phyloP scores from a whole-genome alignment of 1,284 basidiomycete genomes.

The Xerocomus minutiporus region DNA sequence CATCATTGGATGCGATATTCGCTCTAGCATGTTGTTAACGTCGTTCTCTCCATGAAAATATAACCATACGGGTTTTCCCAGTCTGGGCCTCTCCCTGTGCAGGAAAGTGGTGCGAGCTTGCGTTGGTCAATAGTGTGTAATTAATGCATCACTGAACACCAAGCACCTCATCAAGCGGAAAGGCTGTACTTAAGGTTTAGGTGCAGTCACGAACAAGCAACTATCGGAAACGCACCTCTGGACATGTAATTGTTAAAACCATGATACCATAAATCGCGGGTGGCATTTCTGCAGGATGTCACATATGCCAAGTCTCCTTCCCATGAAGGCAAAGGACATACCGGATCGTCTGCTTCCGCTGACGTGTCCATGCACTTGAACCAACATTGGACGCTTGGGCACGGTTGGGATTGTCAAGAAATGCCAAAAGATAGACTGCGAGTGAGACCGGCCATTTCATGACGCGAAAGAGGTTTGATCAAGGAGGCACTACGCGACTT shows the following conservation, averaged over 20 bases:
- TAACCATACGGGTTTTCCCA: constrained; percentile 68
- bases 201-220: neutral
- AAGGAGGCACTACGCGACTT: constrained; percentile 3
- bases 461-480: constrained; percentile 16
- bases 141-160: constrained; percentile 6
- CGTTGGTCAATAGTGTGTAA: constrained; percentile 8
- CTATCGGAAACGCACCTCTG: constrained; percentile 47
- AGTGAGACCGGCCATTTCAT: constrained; percentile 68
- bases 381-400: constrained; percentile 32
- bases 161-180: constrained; percentile 74
- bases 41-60: constrained; percentile 2
- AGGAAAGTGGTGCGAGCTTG: constrained; percentile 83
- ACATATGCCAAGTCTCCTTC: neutral
- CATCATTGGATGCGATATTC: constrained; percentile 76
- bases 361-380: constrained; percentile 50
- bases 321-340: constrained; percentile 29
- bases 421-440: constrained; percentile 43
- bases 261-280: constrained; percentile 77
- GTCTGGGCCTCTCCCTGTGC: constrained; percentile 76
- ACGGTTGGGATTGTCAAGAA: constrained; percentile 42
- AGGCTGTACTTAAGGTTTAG: constrained; percentile 45
- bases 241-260: constrained; percentile 78
- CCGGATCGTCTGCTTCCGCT: constrained; percentile 61
- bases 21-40: constrained; percentile 38
- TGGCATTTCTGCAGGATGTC: constrained; percentile 50